Conservation (phyloP, 768 basidiomycete species). For the Coprinellus micaceus region DNA sequence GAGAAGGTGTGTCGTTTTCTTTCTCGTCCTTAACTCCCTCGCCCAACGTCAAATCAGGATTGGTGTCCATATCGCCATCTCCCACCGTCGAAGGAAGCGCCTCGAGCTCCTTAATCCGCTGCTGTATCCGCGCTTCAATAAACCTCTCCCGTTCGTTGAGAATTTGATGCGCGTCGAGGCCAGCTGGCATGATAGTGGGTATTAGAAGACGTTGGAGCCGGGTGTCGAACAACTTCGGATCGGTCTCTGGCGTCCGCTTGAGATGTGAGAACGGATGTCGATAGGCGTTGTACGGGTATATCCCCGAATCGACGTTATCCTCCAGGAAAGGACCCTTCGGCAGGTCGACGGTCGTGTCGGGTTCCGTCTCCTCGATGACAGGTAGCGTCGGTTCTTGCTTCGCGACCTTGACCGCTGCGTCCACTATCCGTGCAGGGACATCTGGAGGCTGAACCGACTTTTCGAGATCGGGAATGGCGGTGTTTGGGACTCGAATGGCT, state of each 20-base stretch:
- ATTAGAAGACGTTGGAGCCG: conserved; percentile 78
- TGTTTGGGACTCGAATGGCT: conserved; percentile 62
- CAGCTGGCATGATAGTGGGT: conserved; percentile 86
- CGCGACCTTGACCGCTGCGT: conserved; percentile 70
- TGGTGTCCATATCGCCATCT: conserved; percentile 61
- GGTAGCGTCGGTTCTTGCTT: conserved; percentile 44
- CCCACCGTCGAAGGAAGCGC: conserved; percentile 75
- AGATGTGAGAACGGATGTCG: conserved; percentile 80
- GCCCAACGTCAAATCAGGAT: conserved; percentile 34
- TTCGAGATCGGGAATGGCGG: conserved; percentile 59
- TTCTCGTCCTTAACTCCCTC: conserved; percentile 40
- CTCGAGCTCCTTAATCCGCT: conserved; percentile 86
- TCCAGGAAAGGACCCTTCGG: conserved; percentile 78
- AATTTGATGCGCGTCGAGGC: conserved; percentile 89
- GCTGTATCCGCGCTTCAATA: conserved; percentile 83
- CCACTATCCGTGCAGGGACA: conserved; percentile 59
- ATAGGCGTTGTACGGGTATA: conserved; percentile 92
- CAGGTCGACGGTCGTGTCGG: conserved; percentile 48
- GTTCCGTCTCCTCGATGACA: conserved; percentile 60
- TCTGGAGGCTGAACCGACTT: conserved; percentile 61
- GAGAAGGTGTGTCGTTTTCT: conserved; percentile 31
- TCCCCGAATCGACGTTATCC: conserved; percentile 71
- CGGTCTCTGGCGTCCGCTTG: conserved; percentile 57
- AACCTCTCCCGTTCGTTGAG: conserved; percentile 89
- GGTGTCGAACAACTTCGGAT: conserved; percentile 62